Evolutionary conservation across 140 eudicot genomes (phyloP), one percentile per base, ranked within the genome.

Genomic region (Erigeron philadelphicus): DNA sequence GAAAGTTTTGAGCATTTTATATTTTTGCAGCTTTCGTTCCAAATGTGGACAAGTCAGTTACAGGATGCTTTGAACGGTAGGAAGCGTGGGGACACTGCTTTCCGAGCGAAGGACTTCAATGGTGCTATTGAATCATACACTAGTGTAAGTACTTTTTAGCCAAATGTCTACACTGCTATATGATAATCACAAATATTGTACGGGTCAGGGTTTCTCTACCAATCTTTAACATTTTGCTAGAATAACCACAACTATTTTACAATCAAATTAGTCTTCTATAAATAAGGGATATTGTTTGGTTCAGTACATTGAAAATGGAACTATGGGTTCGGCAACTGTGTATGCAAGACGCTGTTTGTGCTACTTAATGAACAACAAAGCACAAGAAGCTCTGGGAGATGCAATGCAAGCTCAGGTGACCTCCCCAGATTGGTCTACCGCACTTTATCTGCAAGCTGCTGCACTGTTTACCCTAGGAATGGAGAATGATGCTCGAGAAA

Each of bases 341-440:
- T 85, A 66, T 62, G 94, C 85, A 19, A 84, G 94, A 44, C 89
- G 89, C 7, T 84, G 94, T 66, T 70, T 86, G 70, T 78, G 81
- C 4, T 74, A 86, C 64, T 81, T 86, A 35, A 82, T 86, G 82
- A 78, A 75, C 43, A 77, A 79, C 68, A 80, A 76, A 83, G 80
- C 89, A 42, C 87, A 84, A 64, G 89, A 83, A 79, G 94, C 94
- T 3, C 71, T 86, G 11, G 75, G 78, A 9, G 94, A 86, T 48
- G 89, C 94, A 41, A 86, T 86, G 94, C 94, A 86, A 81, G 94
- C 94, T 3, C 94, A 86, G 56, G 87, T 86, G 11, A 57, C 80
- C 16, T 81, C 85, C 3, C 94, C 94, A 42, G 85, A 81, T n/a
- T 86, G 94, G 94, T 78, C 84, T 64, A 84, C 79, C 15, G 94